A percentile compares a stretch with the other conserved stretches of the same genome.
These are phyloP conservation scores for Rhytidiadelphus loreus DNA, from an alignment of 225 moss, liverwort and hornwort genomes.

Conservation along the genomic window DNA sequence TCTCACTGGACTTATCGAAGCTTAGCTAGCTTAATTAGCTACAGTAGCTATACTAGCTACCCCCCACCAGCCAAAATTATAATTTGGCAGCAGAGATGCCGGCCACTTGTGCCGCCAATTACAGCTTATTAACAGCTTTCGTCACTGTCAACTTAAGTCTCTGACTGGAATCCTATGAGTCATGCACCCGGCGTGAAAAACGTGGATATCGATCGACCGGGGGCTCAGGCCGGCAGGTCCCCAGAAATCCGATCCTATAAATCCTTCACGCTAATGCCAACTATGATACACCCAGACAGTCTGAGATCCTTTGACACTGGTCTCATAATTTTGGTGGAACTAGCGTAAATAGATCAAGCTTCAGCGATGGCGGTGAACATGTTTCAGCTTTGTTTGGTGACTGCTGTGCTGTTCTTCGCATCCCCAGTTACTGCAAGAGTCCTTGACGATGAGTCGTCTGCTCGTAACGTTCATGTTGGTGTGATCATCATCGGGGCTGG, in stretches of 20 bases:
- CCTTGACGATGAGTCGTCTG: background rate
- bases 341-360: background rate
- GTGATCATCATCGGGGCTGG: constrained; percentile 2
- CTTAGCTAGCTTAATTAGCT: too few species aligned
- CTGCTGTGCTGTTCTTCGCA: background rate
- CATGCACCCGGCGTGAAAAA: background rate
- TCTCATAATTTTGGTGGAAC: background rate
- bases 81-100: background rate
- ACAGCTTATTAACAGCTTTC: background rate
- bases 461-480: background rate
- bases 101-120: too few species aligned
- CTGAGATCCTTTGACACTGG: background rate
- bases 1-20: too few species aligned
- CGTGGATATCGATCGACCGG: background rate
- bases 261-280: background rate
- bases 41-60: too few species aligned
- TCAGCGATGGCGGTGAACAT: background rate
- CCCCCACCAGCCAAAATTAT: background rate
- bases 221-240: background rate
- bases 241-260: background rate
- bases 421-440: background rate
- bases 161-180: too few species aligned
- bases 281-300: rapidly evolving
- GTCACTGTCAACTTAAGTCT: too few species aligned
- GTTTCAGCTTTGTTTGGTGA: background rate